phyloP scores from a whole-genome alignment of 768 basidiomycete genomes.

The Omphalotus guepiniiformis region DNA sequence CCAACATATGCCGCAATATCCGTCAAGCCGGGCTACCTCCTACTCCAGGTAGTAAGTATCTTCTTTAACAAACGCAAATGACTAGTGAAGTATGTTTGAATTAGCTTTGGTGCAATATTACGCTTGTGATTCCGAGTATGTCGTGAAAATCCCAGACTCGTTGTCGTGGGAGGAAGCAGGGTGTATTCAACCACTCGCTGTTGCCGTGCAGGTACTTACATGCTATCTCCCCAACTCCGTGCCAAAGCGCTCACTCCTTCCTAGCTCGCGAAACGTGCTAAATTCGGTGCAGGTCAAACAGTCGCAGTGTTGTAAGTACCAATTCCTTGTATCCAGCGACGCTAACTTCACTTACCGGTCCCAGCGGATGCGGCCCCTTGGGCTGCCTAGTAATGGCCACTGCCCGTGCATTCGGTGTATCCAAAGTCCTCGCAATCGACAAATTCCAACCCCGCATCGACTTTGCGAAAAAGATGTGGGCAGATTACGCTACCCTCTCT shows the following conservation, averaged over 20 bases:
- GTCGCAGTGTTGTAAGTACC: conserved; percentile 17
- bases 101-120: conserved; percentile 16
- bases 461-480: conserved; percentile 13
- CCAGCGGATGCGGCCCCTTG: conserved; percentile 17
- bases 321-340: background rate
- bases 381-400: conserved; percentile 15
- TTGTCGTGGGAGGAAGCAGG: conserved; percentile 17
- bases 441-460: conserved; percentile 14
- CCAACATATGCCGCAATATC: conserved; percentile 14
- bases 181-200: conserved; percentile 17
- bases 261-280: conserved; percentile 14
- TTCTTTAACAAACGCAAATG: background rate
- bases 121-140: conserved; percentile 13
- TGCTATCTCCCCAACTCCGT: background rate
- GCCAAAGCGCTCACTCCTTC: background rate
- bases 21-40: conserved; percentile 12
- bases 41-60: conserved; percentile 14
- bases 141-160: conserved; percentile 15
- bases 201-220: conserved; percentile 12
- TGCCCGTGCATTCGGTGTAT: conserved; percentile 15
- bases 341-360: background rate
- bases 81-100: background rate
- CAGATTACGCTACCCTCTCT: conserved; percentile 13
- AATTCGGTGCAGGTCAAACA: conserved; percentile 14
- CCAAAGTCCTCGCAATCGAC: conserved; percentile 17